These are phyloP conservation scores for Wickerhamiella dianesei DNA, from an alignment of 805 yeast genomes.

Conservation along the genomic window DNA sequence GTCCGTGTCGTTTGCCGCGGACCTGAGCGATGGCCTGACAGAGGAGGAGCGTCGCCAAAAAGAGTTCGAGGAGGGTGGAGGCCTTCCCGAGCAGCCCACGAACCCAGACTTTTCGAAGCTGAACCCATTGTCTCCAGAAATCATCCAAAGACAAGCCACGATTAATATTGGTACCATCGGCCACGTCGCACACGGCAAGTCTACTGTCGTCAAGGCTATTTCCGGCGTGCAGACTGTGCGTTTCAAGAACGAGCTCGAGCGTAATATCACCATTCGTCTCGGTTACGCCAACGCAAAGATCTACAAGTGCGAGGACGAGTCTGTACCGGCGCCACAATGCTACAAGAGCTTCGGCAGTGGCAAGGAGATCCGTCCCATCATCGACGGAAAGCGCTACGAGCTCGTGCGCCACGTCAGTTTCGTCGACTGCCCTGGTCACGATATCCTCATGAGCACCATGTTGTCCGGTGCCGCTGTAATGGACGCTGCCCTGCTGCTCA, in stretches of 20 bases:
- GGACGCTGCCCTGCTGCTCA: slow-evolving; percentile 94
- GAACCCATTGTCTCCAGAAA: slow-evolving; percentile 87
- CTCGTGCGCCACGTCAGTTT: slow-evolving; percentile 93
- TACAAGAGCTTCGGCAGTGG: slow-evolving; percentile 89
- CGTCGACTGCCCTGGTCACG: slow-evolving; percentile 99
- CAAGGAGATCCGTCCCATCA: slow-evolving; percentile 86
- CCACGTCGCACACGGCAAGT: slow-evolving; percentile 91
- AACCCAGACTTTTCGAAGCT: slow-evolving; percentile 69
- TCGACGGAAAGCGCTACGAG: slow-evolving; percentile 74
- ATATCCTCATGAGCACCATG: slow-evolving; percentile 99
- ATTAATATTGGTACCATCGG: slow-evolving; percentile 94
- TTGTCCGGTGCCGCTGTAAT: slow-evolving; percentile 99
- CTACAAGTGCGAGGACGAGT: slow-evolving; percentile 76
- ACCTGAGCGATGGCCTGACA: slow-evolving; percentile 42
- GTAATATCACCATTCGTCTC: slow-evolving; percentile 95
- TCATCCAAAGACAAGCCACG: slow-evolving; percentile 92
- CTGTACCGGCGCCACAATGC: slow-evolving; percentile 87
- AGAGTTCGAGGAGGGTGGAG: slow-evolving; percentile 97
- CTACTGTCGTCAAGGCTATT: slow-evolving; percentile 87
- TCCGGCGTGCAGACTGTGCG: slow-evolving; percentile 99
- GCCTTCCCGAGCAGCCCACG: slow-evolving; percentile 90
- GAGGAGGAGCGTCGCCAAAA: slow-evolving; percentile 65
- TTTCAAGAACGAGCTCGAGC: slow-evolving; percentile 96
- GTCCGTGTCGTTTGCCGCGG: slow-evolving; percentile 58
- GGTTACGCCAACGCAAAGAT: slow-evolving; percentile 99